Evolutionary conservation across 2,329 filamentous ascomycete species (phyloP).

Genomic region (Microsporum ferrugineum): DNA sequence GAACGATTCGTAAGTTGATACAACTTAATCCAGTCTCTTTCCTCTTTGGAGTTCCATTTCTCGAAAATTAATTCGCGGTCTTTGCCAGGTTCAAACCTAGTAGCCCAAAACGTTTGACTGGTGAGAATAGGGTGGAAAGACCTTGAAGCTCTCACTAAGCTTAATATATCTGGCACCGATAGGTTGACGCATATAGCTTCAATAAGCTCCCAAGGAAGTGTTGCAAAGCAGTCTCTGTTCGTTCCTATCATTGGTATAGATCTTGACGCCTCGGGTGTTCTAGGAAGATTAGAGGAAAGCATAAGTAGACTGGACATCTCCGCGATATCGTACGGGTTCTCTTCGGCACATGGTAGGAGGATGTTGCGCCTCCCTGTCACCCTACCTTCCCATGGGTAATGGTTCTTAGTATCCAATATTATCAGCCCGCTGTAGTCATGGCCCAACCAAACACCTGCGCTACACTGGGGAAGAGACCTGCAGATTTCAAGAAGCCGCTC

Average conservation of each 20-base stretch:
- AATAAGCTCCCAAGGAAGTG: neutral
- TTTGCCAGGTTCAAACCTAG: neutral
- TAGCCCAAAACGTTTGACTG: slow-evolving; percentile 3
- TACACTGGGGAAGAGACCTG: neutral
- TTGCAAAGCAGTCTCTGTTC: neutral
- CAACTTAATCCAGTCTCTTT: neutral
- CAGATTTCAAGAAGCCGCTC: neutral
- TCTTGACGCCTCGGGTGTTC: neutral
- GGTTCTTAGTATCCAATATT: neutral
- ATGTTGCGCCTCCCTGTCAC: neutral
- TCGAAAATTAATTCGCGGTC: neutral
- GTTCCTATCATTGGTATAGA: neutral
- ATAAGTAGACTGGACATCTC: neutral
- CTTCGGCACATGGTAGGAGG: neutral
- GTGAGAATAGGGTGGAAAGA: neutral
- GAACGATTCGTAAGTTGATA: neutral
- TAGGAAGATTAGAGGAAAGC: neutral
- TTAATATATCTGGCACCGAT: neutral
- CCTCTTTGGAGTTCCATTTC: neutral
- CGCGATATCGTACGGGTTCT: neutral
- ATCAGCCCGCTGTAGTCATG: neutral
- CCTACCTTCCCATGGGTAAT: neutral
- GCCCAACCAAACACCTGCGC: neutral
- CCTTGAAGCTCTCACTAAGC: neutral
- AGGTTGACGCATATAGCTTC: neutral